Conservation (phyloP, 805 yeast species). For the Ogataea methylovora region DNA sequence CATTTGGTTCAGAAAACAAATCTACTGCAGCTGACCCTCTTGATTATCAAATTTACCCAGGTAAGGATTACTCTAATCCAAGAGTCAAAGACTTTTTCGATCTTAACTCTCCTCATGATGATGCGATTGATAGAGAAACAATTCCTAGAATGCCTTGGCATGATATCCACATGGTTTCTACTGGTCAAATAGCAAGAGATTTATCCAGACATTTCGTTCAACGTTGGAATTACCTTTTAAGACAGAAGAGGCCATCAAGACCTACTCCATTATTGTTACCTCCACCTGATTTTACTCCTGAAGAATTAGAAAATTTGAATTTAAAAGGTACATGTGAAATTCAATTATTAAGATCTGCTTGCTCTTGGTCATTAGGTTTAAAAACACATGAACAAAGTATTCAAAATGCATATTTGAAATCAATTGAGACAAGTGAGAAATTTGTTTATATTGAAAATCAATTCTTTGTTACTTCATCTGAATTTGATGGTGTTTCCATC, state of each 20-base stretch:
- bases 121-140: constrained; percentile 76
- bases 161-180: constrained; percentile 92
- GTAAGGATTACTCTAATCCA: constrained; percentile 96
- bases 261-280: constrained; percentile 89
- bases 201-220: constrained; percentile 91
- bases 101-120: constrained; percentile 80
- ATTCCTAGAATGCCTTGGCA: constrained; percentile 99
- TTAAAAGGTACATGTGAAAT: constrained; percentile 85
- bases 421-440: constrained; percentile 88
- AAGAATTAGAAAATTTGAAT: constrained; percentile 55
- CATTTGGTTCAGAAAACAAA: constrained; percentile 15
- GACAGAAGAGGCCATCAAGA: constrained; percentile 93
- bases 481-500: constrained; percentile 74
- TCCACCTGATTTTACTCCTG: constrained; percentile 76
- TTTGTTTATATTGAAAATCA: constrained; percentile 94
- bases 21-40: constrained; percentile 17
- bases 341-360: constrained; percentile 82
- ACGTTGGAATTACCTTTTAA: constrained; percentile 89
- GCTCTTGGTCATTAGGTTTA: constrained; percentile 90
- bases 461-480: constrained; percentile 87
- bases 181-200: constrained; percentile 93
- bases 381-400: constrained; percentile 81
- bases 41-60: constrained; percentile 73
- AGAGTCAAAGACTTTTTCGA: constrained; percentile 80
- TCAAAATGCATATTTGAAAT: constrained; percentile 84